Conservation (phyloP, 2,329 filamentous ascomycete species). For the Rugonectria rugulosa region DNA sequence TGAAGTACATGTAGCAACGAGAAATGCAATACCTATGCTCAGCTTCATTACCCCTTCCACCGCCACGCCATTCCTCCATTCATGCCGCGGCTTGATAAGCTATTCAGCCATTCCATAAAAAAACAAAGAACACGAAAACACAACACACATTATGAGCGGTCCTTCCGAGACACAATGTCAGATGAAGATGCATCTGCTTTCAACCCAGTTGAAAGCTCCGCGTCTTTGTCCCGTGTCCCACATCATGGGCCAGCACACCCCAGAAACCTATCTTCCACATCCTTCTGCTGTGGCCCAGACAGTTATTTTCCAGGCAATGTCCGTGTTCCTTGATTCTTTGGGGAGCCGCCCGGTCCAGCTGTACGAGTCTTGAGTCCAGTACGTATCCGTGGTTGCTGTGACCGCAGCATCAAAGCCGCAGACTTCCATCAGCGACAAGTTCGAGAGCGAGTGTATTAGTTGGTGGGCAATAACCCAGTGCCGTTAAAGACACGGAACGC, state of each 20-base stretch:
- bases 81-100: not conserved
- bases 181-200: not conserved
- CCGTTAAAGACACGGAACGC: conserved; percentile 22
- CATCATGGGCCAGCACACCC: not conserved
- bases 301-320: not conserved
- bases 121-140: conserved; percentile 22
- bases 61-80: not conserved
- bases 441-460: conserved; percentile 31
- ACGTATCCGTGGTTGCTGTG: not conserved
- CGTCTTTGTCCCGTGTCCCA: not conserved
- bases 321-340: not conserved
- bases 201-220: not conserved
- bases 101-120: conserved; percentile 4
- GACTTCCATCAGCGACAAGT: not conserved
- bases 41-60: conserved; percentile 19
- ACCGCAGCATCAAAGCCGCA: not conserved
- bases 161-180: not conserved
- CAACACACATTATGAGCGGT: conserved; percentile 24
- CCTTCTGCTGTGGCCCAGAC: not conserved
- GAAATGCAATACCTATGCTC: conserved; percentile 16
- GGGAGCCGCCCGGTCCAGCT: not conserved
- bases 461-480: conserved; percentile 11
- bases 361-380: not conserved
- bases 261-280: not conserved
- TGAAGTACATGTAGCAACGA: conserved; percentile 10